Evolutionary conservation across 345 rosid species (phyloP).

Genomic region (Sonneratia alba): DNA sequence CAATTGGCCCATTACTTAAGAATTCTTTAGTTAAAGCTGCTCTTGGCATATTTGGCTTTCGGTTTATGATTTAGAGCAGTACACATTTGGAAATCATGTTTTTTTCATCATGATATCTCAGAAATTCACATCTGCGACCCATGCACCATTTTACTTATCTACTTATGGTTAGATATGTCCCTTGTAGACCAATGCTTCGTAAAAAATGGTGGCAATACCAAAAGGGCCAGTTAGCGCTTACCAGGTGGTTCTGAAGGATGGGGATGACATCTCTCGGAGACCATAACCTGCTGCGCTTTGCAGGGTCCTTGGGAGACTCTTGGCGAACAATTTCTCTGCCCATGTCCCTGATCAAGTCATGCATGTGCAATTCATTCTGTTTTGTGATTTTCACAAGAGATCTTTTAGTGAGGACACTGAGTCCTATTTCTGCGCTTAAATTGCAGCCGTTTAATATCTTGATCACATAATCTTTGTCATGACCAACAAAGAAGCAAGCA

Average conservation of each 20-base stretch:
- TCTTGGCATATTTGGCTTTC: too few relatives aligned
- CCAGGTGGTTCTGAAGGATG: background rate
- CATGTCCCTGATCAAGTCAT: constrained; percentile 2
- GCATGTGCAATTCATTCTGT: background rate
- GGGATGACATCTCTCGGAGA: background rate
- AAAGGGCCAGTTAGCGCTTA: background rate
- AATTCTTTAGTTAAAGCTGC: too few relatives aligned
- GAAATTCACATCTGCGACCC: too few relatives aligned
- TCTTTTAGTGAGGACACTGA: constrained; percentile 6
- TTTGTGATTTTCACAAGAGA: background rate
- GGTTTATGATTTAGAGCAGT: too few relatives aligned
- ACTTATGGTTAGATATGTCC: background rate
- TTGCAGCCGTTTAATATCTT: background rate
- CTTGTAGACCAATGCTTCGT: background rate
- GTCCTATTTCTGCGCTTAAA: background rate
- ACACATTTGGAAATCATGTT: too few relatives aligned
- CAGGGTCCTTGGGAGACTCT: background rate
- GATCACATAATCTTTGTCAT: background rate
- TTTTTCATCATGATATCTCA: too few relatives aligned
- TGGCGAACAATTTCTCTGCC: constrained; percentile 2
- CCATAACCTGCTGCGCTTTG: constrained; percentile 2
- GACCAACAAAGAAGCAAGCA: constrained; percentile 13
- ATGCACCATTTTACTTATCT: too few relatives aligned
- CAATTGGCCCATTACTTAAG: too few relatives aligned
- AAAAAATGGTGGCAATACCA: accelerated